phyloP scores from a whole-genome alignment of 1,284 basidiomycete species.

The Rhodotorula sp. region DNA sequence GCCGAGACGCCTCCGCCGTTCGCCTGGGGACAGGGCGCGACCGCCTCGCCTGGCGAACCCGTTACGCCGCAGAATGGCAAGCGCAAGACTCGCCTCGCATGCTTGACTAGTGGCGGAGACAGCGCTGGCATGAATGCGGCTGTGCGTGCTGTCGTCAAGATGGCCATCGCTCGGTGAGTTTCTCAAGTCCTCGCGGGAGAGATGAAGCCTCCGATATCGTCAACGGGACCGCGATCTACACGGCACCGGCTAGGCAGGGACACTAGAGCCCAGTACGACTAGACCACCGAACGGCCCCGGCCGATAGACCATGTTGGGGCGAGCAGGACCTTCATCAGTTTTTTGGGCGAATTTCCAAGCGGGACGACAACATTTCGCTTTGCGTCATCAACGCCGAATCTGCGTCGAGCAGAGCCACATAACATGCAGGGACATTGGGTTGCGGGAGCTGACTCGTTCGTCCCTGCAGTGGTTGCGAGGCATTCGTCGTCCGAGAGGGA shows the following conservation, averaged over 20 bases:
- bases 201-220: not conserved
- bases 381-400: no score
- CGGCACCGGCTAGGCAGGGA: not conserved
- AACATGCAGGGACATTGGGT: no score
- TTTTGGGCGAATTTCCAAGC: not conserved
- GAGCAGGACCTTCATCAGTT: not conserved
- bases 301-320: not conserved
- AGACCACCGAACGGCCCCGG: not conserved
- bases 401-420: no score
- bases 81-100: constrained; percentile 72
- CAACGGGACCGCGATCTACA: not conserved
- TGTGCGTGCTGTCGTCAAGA: constrained; percentile 84
- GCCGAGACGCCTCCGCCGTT: constrained; percentile 16
- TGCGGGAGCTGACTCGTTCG: not conserved
- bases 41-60: constrained; percentile 1
- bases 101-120: constrained; percentile 95
- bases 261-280: not conserved
- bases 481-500: constrained; percentile 91
- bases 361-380: no score
- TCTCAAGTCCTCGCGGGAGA: not conserved
- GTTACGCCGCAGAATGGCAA: constrained; percentile 7
- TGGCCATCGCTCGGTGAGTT: constrained; percentile 77
- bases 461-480: constrained; percentile 76
- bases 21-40: not conserved
- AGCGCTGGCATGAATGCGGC: constrained; percentile 86